Conservation (phyloP, 1,139 yeast genomes). For the Protomyces macrosporus region DNA sequence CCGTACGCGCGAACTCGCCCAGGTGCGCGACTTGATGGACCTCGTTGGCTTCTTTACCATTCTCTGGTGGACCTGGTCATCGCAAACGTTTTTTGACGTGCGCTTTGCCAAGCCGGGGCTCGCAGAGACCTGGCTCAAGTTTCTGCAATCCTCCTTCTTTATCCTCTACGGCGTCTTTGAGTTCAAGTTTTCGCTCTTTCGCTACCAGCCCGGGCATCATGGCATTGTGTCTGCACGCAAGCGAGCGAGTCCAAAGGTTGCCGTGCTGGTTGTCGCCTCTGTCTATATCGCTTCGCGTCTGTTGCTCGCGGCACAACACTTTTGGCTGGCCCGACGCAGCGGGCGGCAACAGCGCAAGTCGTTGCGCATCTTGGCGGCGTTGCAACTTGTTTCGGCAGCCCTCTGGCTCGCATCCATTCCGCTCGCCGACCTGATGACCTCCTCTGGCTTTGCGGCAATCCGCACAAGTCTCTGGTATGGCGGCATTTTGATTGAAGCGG, state of each 20-base stretch:
- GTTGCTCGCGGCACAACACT: conserved; percentile 8
- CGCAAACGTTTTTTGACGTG: conserved; percentile 23
- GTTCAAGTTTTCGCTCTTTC: conserved; percentile 11
- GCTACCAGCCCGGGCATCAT: background rate
- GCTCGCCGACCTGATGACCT: background rate
- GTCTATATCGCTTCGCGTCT: conserved; percentile 12
- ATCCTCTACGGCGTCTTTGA: conserved; percentile 21
- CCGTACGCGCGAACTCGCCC: conserved; percentile 8
- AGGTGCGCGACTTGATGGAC: conserved; percentile 7
- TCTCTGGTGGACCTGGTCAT: conserved; percentile 25
- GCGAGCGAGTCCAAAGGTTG: background rate
- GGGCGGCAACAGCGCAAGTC: conserved; percentile 2
- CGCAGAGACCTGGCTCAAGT: conserved; percentile 9
- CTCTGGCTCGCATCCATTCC: conserved; percentile 19
- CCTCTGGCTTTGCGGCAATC: background rate
- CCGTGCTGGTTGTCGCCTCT: conserved; percentile 3
- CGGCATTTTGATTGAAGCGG: conserved; percentile 13
- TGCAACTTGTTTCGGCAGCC: conserved; percentile 9
- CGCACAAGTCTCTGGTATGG: conserved; percentile 9
- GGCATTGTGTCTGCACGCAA: background rate
- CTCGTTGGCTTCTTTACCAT: conserved; percentile 20
- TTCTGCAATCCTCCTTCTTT: conserved; percentile 2
- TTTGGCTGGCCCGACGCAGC: conserved; percentile 4
- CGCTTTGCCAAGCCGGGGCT: conserved; percentile 1
- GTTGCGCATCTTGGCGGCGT: background rate